Conservation (phyloP, 495 filamentous ascomycete species). For the Penicillium lagena region DNA sequence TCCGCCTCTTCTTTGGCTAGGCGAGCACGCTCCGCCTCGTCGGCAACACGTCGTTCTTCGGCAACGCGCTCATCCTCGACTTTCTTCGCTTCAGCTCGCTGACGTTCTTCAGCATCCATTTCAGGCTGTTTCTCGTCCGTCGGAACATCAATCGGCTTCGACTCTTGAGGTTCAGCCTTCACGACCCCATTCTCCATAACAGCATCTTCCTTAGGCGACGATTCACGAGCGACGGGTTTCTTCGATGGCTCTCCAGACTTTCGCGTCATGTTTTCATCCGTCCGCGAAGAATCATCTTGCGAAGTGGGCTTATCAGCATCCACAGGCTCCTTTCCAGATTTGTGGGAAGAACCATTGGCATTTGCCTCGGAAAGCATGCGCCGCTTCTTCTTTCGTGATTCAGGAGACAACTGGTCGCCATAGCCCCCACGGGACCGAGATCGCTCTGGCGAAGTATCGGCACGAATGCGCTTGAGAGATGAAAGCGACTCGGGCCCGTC, state of each 20-base stretch:
- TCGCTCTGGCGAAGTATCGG: slow-evolving; percentile 61
- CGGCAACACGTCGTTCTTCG: slow-evolving; percentile 24
- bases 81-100: slow-evolving; percentile 21
- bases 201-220: slow-evolving; percentile 10
- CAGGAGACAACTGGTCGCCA: slow-evolving; percentile 26
- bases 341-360: slow-evolving; percentile 28
- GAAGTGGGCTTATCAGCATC: background rate
- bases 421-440: slow-evolving; percentile 46
- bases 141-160: slow-evolving; percentile 21
- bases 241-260: slow-evolving; percentile 9
- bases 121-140: slow-evolving; percentile 25
- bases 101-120: slow-evolving; percentile 34
- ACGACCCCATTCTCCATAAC: slow-evolving; percentile 20
- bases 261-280: slow-evolving; percentile 5
- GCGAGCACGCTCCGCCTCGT: slow-evolving; percentile 42
- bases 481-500: slow-evolving; percentile 21
- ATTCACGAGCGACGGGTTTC: slow-evolving; percentile 9
- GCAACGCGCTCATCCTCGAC: slow-evolving; percentile 14
- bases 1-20: slow-evolving; percentile 38
- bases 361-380: slow-evolving; percentile 40
- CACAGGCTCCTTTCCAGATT: slow-evolving; percentile 6
- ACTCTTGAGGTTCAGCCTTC: slow-evolving; percentile 22
- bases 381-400: slow-evolving; percentile 42
- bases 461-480: slow-evolving; percentile 55
- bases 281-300: slow-evolving; percentile 12